phyloP scores from a whole-genome alignment of 2,329 filamentous ascomycete genomes.

The Aspergillus sp. region DNA sequence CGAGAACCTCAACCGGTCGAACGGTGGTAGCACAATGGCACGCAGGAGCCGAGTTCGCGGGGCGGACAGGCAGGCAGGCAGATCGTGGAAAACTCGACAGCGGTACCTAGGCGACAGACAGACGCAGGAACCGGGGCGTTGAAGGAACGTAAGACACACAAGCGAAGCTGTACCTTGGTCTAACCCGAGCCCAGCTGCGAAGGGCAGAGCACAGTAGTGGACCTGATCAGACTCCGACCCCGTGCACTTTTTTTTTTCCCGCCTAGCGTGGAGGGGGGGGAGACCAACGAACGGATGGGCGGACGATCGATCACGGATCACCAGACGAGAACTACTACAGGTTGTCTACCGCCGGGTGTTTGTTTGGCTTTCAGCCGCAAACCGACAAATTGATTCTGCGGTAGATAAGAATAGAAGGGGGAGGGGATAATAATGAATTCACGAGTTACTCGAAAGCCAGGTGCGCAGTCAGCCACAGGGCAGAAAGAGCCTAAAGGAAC shows the following conservation, averaged over 20 bases:
- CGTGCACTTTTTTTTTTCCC: background rate
- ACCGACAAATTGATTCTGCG: too few species aligned
- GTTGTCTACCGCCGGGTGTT: too few species aligned
- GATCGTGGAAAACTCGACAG: too few species aligned
- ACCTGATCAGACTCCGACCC: background rate
- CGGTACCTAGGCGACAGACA: background rate
- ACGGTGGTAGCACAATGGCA: background rate
- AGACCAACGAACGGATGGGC: background rate
- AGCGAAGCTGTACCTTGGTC: too few species aligned
- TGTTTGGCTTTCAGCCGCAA: too few species aligned
- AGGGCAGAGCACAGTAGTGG: background rate
- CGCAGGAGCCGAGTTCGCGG: background rate
- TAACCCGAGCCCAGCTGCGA: background rate
- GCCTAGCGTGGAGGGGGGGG: constrained; percentile 1
- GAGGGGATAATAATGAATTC: background rate
- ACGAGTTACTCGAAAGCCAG: background rate
- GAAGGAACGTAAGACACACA: background rate
- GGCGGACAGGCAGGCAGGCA: too few species aligned
- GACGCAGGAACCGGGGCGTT: background rate
- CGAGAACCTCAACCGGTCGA: background rate
- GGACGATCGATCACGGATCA: background rate
- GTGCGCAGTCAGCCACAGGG: background rate
- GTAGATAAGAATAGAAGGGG: background rate
- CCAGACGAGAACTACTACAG: background rate
- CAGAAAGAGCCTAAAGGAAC: background rate